phyloP scores from a whole-genome alignment of 345 rosid genomes.

The Noccaea caerulescens region DNA sequence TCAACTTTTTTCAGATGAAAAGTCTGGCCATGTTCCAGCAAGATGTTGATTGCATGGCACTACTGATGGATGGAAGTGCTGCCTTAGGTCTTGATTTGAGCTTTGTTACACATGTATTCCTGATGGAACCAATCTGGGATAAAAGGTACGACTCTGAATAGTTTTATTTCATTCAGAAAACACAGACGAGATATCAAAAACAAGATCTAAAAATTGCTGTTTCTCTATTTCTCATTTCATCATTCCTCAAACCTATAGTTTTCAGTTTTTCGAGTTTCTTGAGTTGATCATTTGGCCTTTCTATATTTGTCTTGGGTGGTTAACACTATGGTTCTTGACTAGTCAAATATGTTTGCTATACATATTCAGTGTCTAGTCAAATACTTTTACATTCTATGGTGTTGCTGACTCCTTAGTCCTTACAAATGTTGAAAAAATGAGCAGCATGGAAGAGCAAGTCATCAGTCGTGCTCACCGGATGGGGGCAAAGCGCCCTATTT shows the following conservation, averaged over 20 bases:
- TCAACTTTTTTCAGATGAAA: constrained; percentile 59
- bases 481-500: constrained; percentile 89
- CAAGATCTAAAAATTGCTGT: neutral
- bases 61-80: constrained; percentile 96
- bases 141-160: constrained; percentile 61
- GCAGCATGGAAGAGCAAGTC: constrained; percentile 96
- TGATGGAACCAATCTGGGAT: constrained; percentile 99
- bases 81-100: constrained; percentile 97
- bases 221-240: neutral
- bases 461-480: constrained; percentile 92
- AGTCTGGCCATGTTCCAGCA: constrained; percentile 69
- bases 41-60: constrained; percentile 75
- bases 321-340: constrained; percentile 16
- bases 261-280: neutral
- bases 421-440: constrained; percentile 22
- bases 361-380: constrained; percentile 10
- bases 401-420: constrained; percentile 13
- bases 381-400: constrained; percentile 3
- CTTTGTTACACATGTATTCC: constrained; percentile 81
- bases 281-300: constrained; percentile 13
- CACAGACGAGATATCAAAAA: neutral
- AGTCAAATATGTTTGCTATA: neutral
- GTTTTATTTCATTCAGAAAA: neutral
- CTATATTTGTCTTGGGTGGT: constrained; percentile 20
- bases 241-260: neutral